Evolutionary conservation across 257 asterid species (phyloP), one percentile per base, ranked within the genome.

Genomic region (Apocynum venetum): DNA sequence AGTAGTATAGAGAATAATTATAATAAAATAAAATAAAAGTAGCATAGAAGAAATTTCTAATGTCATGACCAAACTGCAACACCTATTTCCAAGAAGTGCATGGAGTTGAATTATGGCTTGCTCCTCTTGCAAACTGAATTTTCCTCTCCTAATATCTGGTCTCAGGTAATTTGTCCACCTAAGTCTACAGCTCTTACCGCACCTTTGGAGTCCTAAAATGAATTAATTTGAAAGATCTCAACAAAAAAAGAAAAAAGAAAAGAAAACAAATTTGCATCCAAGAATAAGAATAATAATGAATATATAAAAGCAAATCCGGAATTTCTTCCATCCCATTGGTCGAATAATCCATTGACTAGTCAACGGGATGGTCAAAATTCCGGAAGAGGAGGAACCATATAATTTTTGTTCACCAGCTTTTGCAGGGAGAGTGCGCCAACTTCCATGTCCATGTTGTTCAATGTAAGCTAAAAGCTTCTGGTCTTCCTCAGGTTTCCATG

Each of bases 401-500:
- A 25, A 46, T 6, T 46, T 51, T 6, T 11, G 25, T 13, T 68
- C 49, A 83, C 86, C 86, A 48, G 86, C 86, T 80, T 83, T 83
- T 64, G 82, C 55, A 6, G 86, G 86, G 19, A 83, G 77, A n/a
- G 82, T 67, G 2, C 80, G 82, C 86, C 86, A 80, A 43, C 80
- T 77, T 47, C 84, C 82, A 77, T 72, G 81, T 48, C 84, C 84
- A 8, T 83, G 76, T 71, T 25, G 56, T 19, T 80, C 64, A 60
- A 83, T 77, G 74, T 49, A 83, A 70, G 82, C 69, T 65, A 77
- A 55, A 36, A 83, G 82, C 71, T 83, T 77, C 49, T 77, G 84
- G 67, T 83, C 86, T 69, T 83, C 86, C 56, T 80, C 86, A 1
- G 80, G 63, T 3, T 84, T 83, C 86, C 86, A 83, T 14, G 84